Evolutionary conservation across 495 filamentous ascomycete genomes (phyloP).

Genomic region (Tuber calosporum): DNA sequence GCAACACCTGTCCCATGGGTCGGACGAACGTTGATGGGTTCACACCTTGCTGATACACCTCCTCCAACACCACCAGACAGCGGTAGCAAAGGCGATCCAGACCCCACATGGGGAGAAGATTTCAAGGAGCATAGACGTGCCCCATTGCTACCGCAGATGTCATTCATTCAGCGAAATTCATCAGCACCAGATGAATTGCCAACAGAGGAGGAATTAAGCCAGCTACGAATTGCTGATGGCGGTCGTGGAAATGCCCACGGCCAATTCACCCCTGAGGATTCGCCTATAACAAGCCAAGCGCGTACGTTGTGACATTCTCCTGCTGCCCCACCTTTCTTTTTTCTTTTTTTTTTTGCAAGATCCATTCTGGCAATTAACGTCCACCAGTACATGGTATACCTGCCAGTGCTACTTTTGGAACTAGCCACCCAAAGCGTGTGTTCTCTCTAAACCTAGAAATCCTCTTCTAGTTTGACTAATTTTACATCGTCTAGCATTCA

Average conservation of each 20-base stretch:
- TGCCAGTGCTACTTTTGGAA: neutral
- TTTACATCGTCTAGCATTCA: constrained; percentile 13
- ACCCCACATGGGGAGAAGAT: neutral
- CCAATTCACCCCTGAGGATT: constrained; percentile 1
- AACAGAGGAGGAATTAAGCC: neutral
- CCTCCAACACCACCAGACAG: neutral
- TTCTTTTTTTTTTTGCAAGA: neutral
- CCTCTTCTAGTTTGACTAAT: neutral
- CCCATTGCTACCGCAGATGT: neutral
- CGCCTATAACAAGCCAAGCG: neutral
- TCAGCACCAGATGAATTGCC: neutral
- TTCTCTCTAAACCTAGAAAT: neutral
- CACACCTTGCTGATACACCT: neutral
- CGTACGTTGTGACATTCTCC: neutral
- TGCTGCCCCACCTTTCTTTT: neutral
- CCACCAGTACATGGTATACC: neutral
- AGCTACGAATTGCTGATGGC: neutral
- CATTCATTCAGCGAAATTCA: neutral
- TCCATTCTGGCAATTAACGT: neutral
- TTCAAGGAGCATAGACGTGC: neutral
- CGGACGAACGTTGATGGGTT: neutral
- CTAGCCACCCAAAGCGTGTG: constrained; percentile 20
- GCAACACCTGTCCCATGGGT: neutral
- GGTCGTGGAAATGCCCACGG: neutral
- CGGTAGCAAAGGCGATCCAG: neutral